Conservation (phyloP, 129 eudicot species). For the Chrysanthemum seticuspe region DNA sequence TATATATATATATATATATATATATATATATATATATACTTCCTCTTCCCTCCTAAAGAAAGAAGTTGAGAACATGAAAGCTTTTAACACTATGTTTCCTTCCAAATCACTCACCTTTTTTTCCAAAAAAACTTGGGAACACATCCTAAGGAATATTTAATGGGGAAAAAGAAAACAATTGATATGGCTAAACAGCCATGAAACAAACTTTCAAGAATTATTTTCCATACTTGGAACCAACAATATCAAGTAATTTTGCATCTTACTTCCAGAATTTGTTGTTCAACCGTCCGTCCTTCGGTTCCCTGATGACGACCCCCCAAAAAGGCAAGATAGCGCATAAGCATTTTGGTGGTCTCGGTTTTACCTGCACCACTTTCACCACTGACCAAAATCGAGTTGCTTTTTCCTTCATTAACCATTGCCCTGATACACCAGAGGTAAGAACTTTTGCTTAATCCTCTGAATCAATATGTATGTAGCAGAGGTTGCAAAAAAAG, state of each 20-base stretch:
- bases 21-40: too few species aligned
- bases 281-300: conserved; percentile 92
- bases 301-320: conserved; percentile 89
- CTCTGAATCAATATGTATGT: conserved; percentile 6
- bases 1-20: too few species aligned
- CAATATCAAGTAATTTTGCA: conserved; percentile 16
- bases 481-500: not conserved
- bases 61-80: too few species aligned
- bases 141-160: too few species aligned
- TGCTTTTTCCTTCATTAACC: conserved; percentile 89
- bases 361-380: conserved; percentile 99
- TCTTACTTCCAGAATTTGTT: conserved; percentile 94
- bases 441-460: conserved; percentile 22
- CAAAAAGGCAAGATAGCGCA: conserved; percentile 94
- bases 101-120: too few species aligned
- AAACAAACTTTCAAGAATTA: conserved; percentile 18
- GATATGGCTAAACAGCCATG: not conserved
- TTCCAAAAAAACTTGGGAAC: too few species aligned
- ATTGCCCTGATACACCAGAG: conserved; percentile 64
- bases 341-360: conserved; percentile 99
- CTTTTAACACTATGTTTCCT: too few species aligned
- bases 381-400: conserved; percentile 94
- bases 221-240: conserved; percentile 13
- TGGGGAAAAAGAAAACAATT: not conserved
- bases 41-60: too few species aligned